Evolutionary conservation across 371 early-diverging fungal genomes (phyloP).

Genomic region (Mortierella sp.): DNA sequence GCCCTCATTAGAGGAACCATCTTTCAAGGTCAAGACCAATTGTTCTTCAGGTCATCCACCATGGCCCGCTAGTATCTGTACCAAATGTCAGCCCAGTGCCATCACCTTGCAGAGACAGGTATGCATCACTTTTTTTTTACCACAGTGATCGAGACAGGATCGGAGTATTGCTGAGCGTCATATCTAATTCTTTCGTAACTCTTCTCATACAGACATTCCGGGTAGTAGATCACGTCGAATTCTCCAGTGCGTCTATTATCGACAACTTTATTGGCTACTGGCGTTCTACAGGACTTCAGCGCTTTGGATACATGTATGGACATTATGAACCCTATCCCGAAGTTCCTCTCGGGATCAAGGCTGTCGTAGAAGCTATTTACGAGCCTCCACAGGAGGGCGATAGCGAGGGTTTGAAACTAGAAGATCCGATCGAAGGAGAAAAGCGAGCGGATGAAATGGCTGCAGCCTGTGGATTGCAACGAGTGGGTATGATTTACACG

Average conservation of each 20-base stretch:
- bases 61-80: conserved; percentile 96
- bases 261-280: conserved; percentile 92
- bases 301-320: conserved; percentile 96
- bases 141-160: conserved; percentile 1
- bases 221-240: conserved; percentile 99
- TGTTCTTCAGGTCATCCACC: conserved; percentile 90
- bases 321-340: conserved; percentile 91
- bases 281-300: conserved; percentile 90
- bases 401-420: conserved; percentile 85
- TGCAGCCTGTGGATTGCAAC: conserved; percentile 77
- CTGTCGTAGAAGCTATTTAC: conserved; percentile 96
- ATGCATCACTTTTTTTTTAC: conserved; percentile 5
- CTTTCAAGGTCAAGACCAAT: conserved; percentile 79
- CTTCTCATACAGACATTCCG: conserved; percentile 82
- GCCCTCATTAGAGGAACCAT: conserved; percentile 89
- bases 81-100: conserved; percentile 97
- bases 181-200: not conserved
- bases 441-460: conserved; percentile 76
- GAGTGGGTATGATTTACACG: conserved; percentile 96
- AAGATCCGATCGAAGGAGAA: conserved; percentile 64
- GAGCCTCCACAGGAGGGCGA: conserved; percentile 93
- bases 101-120: conserved; percentile 91
- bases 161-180: too few species aligned
- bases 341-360: conserved; percentile 97
- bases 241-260: conserved; percentile 88